Base-by-base conservation (phyloP, 768 basidiomycete species). In the Boletales sp. region DNA sequence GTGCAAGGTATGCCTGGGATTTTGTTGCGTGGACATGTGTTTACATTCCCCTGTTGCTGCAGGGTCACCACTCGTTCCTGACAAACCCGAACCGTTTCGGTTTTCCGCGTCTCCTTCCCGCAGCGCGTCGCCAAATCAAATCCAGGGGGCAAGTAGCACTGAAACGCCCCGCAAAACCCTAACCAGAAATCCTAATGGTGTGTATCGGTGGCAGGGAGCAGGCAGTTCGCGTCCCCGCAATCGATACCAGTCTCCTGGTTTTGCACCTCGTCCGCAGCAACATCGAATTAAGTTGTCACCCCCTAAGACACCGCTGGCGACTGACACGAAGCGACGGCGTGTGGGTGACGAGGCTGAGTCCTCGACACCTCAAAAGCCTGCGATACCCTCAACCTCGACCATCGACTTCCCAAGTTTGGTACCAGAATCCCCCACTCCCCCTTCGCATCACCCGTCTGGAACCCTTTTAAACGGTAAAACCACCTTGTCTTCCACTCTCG, bases 211-310 rank as follows among this genome's bases (percentile, higher is more conserved):
- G 84, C 78, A 83, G 56, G 89, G 88, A n/a, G 84, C 73, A 31
- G 87, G 87, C 38, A 88, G 85, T 57, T 81, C 88, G 12, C 82
- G 77, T 57, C 70, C 74, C 17, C 78, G 79, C 41, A 89, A 87
- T 63, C 82, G 86, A 38, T 87, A 82, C 61, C 77, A 80, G 45
- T 87, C 87, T 9, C 86, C 87, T 41, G 84, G 82, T 5, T 89
- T 90, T 60, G 80, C 83, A 5, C 73, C 82, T 18, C 72, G 80
- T 12, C 68, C 78, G 15, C 59, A 74, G 39, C 71, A 76, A 32
- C 65, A 77, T 35, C 73, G 70, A 53, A 76, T 79, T 51, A 76
- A 67, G 55, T 45, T 76, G 9, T 68, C 70, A 13, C 71, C 70
- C 13, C 72, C 66, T 41, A 73, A 73, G 57, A 65, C 66, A 3